phyloP scores from a whole-genome alignment of 495 filamentous ascomycete species.

The Pseudevernia furfuracea region DNA sequence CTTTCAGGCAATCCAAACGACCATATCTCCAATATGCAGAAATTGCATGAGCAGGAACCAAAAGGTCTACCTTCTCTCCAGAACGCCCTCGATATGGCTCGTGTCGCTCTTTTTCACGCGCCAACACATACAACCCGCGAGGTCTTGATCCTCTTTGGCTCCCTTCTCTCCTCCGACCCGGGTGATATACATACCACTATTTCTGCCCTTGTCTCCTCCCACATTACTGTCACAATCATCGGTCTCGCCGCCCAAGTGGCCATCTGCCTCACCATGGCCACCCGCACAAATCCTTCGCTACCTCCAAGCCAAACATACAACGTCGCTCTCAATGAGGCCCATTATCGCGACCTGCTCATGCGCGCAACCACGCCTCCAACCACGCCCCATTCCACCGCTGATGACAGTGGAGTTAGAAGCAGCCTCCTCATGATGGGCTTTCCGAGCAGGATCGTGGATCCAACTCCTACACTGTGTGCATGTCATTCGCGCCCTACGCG shows the following conservation, averaged over 20 bases:
- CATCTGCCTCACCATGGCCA: constrained; percentile 85
- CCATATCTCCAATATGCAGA: constrained; percentile 70
- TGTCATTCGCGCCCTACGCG: constrained; percentile 79
- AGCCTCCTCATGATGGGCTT: constrained; percentile 97
- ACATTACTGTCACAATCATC: constrained; percentile 78
- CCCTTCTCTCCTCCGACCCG: constrained; percentile 80
- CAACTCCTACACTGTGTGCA: constrained; percentile 69
- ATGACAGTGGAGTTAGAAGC: constrained; percentile 29
- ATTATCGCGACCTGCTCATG: constrained; percentile 84
- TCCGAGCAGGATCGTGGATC: constrained; percentile 79
- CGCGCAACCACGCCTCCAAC: constrained; percentile 82
- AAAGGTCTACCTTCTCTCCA: constrained; percentile 86
- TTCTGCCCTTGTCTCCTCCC: constrained; percentile 60
- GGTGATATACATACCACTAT: constrained; percentile 94
- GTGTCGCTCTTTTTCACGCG: constrained; percentile 80
- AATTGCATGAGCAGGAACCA: constrained; percentile 66
- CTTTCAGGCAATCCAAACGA: constrained; percentile 86
- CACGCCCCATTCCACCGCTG: constrained; percentile 46
- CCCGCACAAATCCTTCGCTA: constrained; percentile 66
- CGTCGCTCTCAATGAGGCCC: constrained; percentile 79
- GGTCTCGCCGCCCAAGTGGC: constrained; percentile 85
- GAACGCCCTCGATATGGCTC: constrained; percentile 91
- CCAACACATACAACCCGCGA: constrained; percentile 90
- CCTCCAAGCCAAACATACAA: constrained; percentile 63
- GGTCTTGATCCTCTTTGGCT: constrained; percentile 85